Percentiles rank a stretch among this genome's conserved stretches.
Evolutionary conservation across 345 rosid genomes (phyloP).

Genomic region (Pistacia atlantica): DNA sequence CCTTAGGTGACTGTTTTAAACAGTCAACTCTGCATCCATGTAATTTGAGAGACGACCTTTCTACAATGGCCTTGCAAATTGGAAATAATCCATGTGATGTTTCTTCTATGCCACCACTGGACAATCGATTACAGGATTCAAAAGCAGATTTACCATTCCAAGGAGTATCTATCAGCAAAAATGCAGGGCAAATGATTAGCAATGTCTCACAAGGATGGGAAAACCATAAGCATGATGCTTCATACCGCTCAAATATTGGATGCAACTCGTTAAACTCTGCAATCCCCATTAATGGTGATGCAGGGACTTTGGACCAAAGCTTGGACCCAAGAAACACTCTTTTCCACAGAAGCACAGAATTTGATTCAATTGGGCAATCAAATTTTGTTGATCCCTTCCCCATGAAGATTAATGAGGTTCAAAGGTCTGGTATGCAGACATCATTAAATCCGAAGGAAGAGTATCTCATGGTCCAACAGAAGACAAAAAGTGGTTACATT

Average conservation of each 20-base stretch:
- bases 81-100: conserved; percentile 38
- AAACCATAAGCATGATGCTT: conserved; percentile 29
- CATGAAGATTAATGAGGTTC: conserved; percentile 40
- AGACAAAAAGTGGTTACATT: conserved; percentile 46
- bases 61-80: conserved; percentile 45
- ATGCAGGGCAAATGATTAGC: conserved; percentile 33
- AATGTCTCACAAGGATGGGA: conserved; percentile 47
- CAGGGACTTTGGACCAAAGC: conserved; percentile 27
- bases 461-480: conserved; percentile 45
- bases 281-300: conserved; percentile 34
- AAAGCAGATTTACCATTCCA: conserved; percentile 34
- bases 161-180: conserved; percentile 21
- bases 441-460: conserved; percentile 43
- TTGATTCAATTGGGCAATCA: conserved; percentile 39
- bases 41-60: conserved; percentile 33
- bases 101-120: conserved; percentile 35
- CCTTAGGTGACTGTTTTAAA: conserved; percentile 23
- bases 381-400: conserved; percentile 36
- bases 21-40: conserved; percentile 34
- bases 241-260: conserved; percentile 29
- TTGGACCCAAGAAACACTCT: conserved; percentile 39
- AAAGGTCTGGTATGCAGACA: conserved; percentile 38
- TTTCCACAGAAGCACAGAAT: conserved; percentile 39
- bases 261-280: conserved; percentile 39
- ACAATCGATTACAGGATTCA: conserved; percentile 28